These are phyloP conservation scores for Neonectria punicea DNA, from an alignment of 2,329 filamentous ascomycete species.

Conservation along the genomic window DNA sequence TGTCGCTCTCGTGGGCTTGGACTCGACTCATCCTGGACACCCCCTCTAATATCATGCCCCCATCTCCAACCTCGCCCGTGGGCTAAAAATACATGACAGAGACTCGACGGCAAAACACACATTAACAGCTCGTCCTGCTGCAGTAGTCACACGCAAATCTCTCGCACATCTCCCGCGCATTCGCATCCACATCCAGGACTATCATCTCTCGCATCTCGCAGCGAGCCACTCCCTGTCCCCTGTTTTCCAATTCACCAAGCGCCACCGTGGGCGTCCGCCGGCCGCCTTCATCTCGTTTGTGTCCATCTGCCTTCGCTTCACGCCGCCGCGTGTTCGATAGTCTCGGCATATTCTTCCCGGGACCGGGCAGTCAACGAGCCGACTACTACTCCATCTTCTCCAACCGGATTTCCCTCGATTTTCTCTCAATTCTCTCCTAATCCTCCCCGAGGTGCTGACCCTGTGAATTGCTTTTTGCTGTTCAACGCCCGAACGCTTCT, in stretches of 20 bases:
- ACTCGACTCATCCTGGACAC: background rate
- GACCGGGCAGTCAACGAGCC: background rate
- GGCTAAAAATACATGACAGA: constrained; percentile 1
- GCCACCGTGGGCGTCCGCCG: constrained; percentile 24
- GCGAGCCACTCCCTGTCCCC: constrained; percentile 14
- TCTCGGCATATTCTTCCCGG: constrained; percentile 12
- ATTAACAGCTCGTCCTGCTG: background rate
- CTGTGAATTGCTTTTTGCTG: constrained; percentile 5
- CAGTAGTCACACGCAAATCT: background rate
- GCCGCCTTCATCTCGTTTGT: constrained; percentile 33
- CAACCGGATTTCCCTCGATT: background rate
- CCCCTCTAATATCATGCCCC: constrained; percentile 5
- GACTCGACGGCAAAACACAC: background rate
- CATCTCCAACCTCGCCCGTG: background rate
- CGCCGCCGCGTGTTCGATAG: constrained; percentile 26
- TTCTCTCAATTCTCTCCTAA: background rate
- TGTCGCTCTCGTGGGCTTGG: background rate
- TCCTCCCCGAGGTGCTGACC: background rate
- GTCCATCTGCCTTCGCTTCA: constrained; percentile 29
- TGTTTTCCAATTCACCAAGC: constrained; percentile 13
- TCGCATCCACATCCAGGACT: background rate
- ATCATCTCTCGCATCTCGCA: constrained; percentile 2
- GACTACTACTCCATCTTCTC: background rate
- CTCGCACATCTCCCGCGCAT: constrained; percentile 1
- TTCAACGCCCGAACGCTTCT: constrained; percentile 13